Evolutionary conservation across 2,329 filamentous ascomycete genomes (phyloP).

Genomic region (Trichoderma sp.): DNA sequence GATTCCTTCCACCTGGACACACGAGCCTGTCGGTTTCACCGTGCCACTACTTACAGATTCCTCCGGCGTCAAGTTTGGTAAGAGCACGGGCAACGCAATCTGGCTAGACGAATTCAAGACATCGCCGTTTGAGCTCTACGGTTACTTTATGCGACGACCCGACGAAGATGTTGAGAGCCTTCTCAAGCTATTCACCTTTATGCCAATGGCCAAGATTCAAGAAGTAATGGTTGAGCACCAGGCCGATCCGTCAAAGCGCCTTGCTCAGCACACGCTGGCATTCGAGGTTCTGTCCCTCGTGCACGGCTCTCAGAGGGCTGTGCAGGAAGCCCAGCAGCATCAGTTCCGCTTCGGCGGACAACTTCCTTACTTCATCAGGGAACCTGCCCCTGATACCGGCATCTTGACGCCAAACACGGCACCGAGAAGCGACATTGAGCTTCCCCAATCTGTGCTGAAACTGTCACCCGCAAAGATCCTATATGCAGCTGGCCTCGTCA

Average conservation of each 20-base stretch:
- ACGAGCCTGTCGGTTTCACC: conserved; percentile 78
- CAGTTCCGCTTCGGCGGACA: conserved; percentile 45
- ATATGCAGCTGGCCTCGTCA: conserved; percentile 57
- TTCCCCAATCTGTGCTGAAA: conserved; percentile 57
- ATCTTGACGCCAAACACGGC: conserved; percentile 47
- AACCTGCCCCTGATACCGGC: conserved; percentile 31
- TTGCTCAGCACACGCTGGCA: conserved; percentile 81
- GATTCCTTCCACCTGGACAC: conserved; percentile 43
- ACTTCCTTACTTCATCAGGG: conserved; percentile 32
- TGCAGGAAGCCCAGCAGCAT: conserved; percentile 58
- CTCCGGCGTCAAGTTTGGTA: conserved; percentile 87
- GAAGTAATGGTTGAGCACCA: conserved; percentile 66
- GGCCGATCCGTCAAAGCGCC: conserved; percentile 65
- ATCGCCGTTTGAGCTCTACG: conserved; percentile 79
- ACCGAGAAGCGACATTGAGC: conserved; percentile 53
- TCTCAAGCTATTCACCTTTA: conserved; percentile 86
- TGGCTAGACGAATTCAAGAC: conserved; percentile 88
- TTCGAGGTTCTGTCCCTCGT: conserved; percentile 77
- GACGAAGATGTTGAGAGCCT: conserved; percentile 80
- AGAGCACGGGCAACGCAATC: conserved; percentile 88
- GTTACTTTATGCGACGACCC: conserved; percentile 81
- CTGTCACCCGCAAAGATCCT: conserved; percentile 60
- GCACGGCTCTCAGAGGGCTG: conserved; percentile 66
- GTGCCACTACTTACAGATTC: conserved; percentile 85
- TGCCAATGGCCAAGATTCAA: conserved; percentile 68